These are phyloP conservation scores for Dalbergia cochinchinensis DNA, from an alignment of 306 rosid species.

Conservation along the genomic window DNA sequence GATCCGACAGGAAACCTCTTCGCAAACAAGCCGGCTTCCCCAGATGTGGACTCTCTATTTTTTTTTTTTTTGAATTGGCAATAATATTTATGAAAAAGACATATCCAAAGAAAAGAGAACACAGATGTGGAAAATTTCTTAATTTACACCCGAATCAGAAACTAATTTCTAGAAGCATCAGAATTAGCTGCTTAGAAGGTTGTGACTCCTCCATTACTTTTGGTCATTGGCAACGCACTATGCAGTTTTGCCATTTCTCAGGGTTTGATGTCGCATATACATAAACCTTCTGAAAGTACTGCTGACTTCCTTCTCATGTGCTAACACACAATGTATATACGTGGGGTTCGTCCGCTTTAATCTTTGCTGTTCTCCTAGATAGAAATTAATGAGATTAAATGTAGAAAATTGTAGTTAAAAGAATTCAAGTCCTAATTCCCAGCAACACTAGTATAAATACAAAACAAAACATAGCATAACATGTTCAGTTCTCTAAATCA, in stretches of 20 bases:
- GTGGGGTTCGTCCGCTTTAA: no score
- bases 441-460: not conserved
- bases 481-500: not conserved
- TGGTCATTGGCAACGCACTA: constrained; percentile 61
- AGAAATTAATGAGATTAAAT: no score
- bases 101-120: constrained; percentile 19
- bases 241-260: no score
- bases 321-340: no score
- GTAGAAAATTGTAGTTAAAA: not conserved
- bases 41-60: constrained; percentile 13
- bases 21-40: not conserved
- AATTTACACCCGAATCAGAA: constrained; percentile 21
- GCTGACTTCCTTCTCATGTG: no score
- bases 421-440: not conserved
- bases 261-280: no score
- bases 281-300: no score
- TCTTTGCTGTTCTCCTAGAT: no score
- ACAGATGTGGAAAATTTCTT: constrained; percentile 4
- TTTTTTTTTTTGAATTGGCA: not conserved
- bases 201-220: constrained; percentile 95
- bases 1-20: no score
- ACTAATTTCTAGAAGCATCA: not conserved
- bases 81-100: constrained; percentile 11
- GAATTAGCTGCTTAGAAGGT: constrained; percentile 83
- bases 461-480: no score